Evolutionary conservation across 75 land plant genomes (phyloP).

Genomic region (Pseudotsuga menziesii): DNA sequence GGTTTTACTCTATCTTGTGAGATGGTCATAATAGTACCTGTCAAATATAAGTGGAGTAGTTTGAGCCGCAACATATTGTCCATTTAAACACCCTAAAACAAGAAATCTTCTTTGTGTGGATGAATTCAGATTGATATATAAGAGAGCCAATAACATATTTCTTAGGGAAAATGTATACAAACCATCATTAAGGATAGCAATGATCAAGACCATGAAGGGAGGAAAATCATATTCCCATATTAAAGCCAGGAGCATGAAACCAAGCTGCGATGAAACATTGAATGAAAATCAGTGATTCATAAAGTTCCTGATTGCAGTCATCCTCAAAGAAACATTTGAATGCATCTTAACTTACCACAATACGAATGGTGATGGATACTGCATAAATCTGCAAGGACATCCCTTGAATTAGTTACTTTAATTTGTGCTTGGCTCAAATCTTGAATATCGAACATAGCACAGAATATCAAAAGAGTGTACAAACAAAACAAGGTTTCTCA

Average conservation of each 20-base stretch:
- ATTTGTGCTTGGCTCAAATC: not conserved
- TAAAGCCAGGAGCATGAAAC: slow-evolving; percentile 50
- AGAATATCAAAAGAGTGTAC: not conserved
- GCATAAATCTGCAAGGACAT: slow-evolving; percentile 54
- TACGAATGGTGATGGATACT: slow-evolving; percentile 62
- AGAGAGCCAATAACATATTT: slow-evolving; percentile 7
- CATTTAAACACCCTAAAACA: not conserved
- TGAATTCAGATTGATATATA: slow-evolving; percentile 4
- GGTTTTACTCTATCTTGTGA: slow-evolving; percentile 65
- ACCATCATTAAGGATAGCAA: slow-evolving; percentile 74
- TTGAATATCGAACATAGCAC: not conserved
- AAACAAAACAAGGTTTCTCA: not conserved
- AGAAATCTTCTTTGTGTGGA: not conserved
- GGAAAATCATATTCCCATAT: slow-evolving; percentile 72
- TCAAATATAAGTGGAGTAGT: not conserved
- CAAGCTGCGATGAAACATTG: slow-evolving; percentile 39
- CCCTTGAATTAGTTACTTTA: not conserved
- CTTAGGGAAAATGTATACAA: not conserved
- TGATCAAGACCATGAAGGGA: slow-evolving; percentile 69
- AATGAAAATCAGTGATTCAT: not conserved
- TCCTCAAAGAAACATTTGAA: not conserved
- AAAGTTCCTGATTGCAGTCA: not conserved
- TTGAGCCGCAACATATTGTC: not conserved
- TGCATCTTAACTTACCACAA: slow-evolving; percentile 45
- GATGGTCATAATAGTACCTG: slow-evolving; percentile 74